Conservation (phyloP, 768 basidiomycete species). For the Tylopilus rubrobrunneus region DNA sequence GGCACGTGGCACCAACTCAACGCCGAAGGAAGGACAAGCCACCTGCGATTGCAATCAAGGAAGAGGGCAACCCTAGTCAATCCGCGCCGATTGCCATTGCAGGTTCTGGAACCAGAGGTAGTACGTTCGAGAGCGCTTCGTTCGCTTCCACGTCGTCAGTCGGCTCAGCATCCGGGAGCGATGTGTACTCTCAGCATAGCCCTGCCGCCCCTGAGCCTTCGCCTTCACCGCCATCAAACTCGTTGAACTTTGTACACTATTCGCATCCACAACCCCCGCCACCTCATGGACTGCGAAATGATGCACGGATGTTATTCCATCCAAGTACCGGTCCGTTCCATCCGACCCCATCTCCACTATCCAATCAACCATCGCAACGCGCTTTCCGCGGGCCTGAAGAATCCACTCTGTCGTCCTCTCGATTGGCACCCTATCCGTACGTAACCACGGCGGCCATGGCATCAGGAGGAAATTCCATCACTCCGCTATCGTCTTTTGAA, state of each 20-base stretch:
- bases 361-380: constrained; percentile 28
- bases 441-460: constrained; percentile 38
- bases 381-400: constrained; percentile 36
- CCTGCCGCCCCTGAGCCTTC: constrained; percentile 45
- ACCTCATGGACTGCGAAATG: constrained; percentile 31
- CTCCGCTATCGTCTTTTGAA: constrained; percentile 46
- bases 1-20: constrained; percentile 44
- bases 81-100: constrained; percentile 39
- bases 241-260: constrained; percentile 59
- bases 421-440: constrained; percentile 30
- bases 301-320: constrained; percentile 28
- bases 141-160: constrained; percentile 45
- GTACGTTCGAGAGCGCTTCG: constrained; percentile 46
- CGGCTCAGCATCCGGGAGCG: constrained; percentile 56
- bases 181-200: constrained; percentile 48
- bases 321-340: constrained; percentile 26
- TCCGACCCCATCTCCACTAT: constrained; percentile 43
- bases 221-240: constrained; percentile 61
- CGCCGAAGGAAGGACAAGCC: constrained; percentile 63
- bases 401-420: constrained; percentile 37
- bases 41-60: constrained; percentile 24
- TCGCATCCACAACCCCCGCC: constrained; percentile 35
- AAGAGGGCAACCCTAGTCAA: constrained; percentile 25
- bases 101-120: constrained; percentile 45
- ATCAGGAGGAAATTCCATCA: constrained; percentile 26